Base-by-base conservation (phyloP, 352 stramenopile genomes). In the Saprolegnia parasitica region DNA sequence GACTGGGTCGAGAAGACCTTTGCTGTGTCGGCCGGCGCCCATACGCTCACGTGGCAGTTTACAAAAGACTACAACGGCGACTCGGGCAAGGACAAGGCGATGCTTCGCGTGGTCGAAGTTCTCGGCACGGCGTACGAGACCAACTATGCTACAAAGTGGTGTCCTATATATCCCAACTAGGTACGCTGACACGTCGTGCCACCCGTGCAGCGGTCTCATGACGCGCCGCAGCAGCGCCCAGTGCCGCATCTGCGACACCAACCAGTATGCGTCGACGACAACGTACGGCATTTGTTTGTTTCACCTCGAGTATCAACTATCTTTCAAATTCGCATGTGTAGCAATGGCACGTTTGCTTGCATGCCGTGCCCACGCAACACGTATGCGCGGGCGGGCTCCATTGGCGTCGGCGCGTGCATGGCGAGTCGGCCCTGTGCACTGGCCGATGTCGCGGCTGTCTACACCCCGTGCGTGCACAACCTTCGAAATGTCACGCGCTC, bases 21-120 rank as follows among this genome's bases (percentile, higher is more conserved):
- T 26, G 63, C 79, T 11, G 82, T 94, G 1, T 62, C 74, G 0
- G 70, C 80, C 21, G 86, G 86, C 13, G 76, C 82, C 10, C 86
- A 94, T 63, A 82, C 82, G 20, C 79, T 94, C 62, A 77, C 78
- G 52, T 94, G 86, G 86, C 81, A 91, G 58, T 94, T 90, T 67
- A 81, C 86, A 20, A 94, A 92, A 72, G 81, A 91, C 65, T 90
- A 88, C 64, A 74, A 75, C 5, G 83, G 82, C 18, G 86, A 94
- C 71, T 76, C 72, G 6, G 86, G 86, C 21, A 75, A 83, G 5
- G 86, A 94, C 71, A 83, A 81, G 61, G 84, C 84, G 5, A 86
- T 76, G 47, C 39, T 92, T 61, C 90, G 91, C 62, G 81, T 92
- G 46, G 86, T 94, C 72, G 86, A 92, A 72, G 68, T 94, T 16